Evolutionary conservation across 2,329 filamentous ascomycete genomes (phyloP), one percentile per base, ranked within the genome.

Genomic region (Simplicillium aogashimaense): DNA sequence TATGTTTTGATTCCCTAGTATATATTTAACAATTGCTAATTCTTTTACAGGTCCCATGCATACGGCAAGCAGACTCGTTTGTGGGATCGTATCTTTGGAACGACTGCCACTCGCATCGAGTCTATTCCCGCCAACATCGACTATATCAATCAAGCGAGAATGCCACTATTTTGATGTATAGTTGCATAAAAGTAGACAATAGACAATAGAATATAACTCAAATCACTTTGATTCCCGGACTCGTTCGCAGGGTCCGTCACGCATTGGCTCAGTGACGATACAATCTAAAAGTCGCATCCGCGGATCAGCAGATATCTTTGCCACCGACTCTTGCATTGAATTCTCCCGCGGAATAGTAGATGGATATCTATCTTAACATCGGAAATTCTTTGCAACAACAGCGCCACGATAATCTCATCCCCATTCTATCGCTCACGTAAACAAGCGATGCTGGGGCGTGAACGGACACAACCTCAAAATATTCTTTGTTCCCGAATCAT

Each of bases 11-110:
- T 6, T 9, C 20, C 9, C 20, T 6, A 25, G 6, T 6, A 25
- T 25, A 9, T 9, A 25, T 25, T 25, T 25, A 6, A 6, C 20
- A 25, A 6, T 9, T 6, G 9, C 20, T 25, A 25, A 25, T 25
- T 25, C 5, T 25, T 25, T 5, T 25, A 6, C 9, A 25, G 20
- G 9, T 25, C 56, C 30, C 44, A 53, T 37, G 61, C 61, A 43
- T 62, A 61, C 36, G 59, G 59, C 41, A 62, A 62, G 39, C 59
- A 61, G 44, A 61, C 58, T 7, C 39, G 53, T 1, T 36, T 63
- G 2, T 63, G 59, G 59, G 59, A 63, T 33, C 45, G 48, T 2
- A 14, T 60, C 4, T 62, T 63, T 39, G 58, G 59, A 3, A 58
- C 66, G 1, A 59, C 53, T 18, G 20, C 47, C 31, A 50, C 57